Percentiles rank a stretch among this genome's conserved stretches.
These are phyloP conservation scores for Penicillium arizonense DNA, from an alignment of 495 filamentous ascomycete species.

Conservation along the genomic window DNA sequence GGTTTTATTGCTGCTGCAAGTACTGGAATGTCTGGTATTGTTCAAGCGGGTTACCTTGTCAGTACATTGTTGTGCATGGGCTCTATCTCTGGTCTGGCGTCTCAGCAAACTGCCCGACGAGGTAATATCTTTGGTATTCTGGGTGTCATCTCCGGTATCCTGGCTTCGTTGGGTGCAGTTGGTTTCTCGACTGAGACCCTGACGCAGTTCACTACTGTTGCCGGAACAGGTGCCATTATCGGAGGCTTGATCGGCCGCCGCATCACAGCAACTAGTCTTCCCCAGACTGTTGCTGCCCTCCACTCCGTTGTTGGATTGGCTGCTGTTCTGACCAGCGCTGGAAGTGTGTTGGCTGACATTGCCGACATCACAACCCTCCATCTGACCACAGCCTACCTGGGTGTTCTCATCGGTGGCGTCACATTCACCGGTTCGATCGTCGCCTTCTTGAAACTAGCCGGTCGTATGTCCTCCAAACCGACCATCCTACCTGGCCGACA, in stretches of 20 bases:
- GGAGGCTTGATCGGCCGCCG: slow-evolving; percentile 73
- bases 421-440: slow-evolving; percentile 84
- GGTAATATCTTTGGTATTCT: slow-evolving; percentile 81
- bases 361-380: slow-evolving; percentile 67
- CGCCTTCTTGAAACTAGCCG: slow-evolving; percentile 76
- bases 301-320: slow-evolving; percentile 82
- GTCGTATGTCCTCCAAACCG: slow-evolving; percentile 71
- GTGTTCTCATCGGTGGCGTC: slow-evolving; percentile 75
- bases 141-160: slow-evolving; percentile 72
- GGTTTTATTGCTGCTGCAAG: slow-evolving; percentile 72
- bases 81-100: slow-evolving; percentile 69
- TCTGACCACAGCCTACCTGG: slow-evolving; percentile 74
- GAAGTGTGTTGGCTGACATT: slow-evolving; percentile 71
- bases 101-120: slow-evolving; percentile 72
- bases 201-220: slow-evolving; percentile 70
- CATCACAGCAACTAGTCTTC: slow-evolving; percentile 77
- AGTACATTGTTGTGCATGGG: slow-evolving; percentile 75
- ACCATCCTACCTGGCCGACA: slow-evolving; percentile 68
- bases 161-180: slow-evolving; percentile 74
- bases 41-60: slow-evolving; percentile 77
- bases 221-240: slow-evolving; percentile 60
- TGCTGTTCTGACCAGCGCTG: slow-evolving; percentile 78
- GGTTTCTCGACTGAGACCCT: slow-evolving; percentile 72
- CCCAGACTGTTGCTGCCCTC: slow-evolving; percentile 77
- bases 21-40: slow-evolving; percentile 74